Evolutionary conservation across 1,284 basidiomycete genomes (phyloP).

Genomic region (Neolentinus lepideus): DNA sequence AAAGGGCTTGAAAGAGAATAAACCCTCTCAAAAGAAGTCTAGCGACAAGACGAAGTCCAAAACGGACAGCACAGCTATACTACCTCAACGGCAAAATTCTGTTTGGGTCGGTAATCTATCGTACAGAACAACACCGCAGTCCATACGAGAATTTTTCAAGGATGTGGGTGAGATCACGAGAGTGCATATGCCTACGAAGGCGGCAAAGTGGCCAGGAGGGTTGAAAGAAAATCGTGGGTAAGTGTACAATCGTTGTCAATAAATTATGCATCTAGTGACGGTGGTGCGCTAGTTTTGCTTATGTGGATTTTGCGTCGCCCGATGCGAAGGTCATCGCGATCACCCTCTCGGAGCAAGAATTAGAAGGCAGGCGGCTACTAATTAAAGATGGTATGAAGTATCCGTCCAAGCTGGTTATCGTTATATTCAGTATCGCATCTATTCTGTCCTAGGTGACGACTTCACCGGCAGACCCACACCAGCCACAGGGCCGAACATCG

Average conservation of each 20-base stretch:
- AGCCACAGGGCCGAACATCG: conserved; percentile 11
- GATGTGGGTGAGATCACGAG: conserved; percentile 67
- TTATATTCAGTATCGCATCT: background rate
- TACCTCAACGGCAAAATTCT: conserved; percentile 64
- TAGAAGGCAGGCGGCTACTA: conserved; percentile 83
- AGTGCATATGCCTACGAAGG: conserved; percentile 68
- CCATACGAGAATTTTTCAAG: conserved; percentile 68
- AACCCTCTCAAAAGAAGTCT: conserved; percentile 19
- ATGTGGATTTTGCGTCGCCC: conserved; percentile 84
- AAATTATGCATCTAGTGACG: background rate
- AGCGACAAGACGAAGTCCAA: background rate
- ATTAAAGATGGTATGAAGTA: conserved; percentile 80
- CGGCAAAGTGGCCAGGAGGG: conserved; percentile 22
- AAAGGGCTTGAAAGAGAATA: conserved; percentile 31
- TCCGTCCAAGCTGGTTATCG: conserved; percentile 5
- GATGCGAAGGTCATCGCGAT: conserved; percentile 76
- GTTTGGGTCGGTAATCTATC: conserved; percentile 95
- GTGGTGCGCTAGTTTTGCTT: conserved; percentile 70
- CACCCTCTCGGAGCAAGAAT: conserved; percentile 70
- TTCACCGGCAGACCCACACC: conserved; percentile 58
- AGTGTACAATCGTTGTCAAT: conserved; percentile 19
- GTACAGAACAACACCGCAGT: conserved; percentile 80
- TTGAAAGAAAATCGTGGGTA: conserved; percentile 65
- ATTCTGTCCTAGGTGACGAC: conserved; percentile 50
- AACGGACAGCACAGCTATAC: background rate